phyloP scores from a whole-genome alignment of 2,329 filamentous ascomycete genomes.

The Sporothrix dimorphospora region DNA sequence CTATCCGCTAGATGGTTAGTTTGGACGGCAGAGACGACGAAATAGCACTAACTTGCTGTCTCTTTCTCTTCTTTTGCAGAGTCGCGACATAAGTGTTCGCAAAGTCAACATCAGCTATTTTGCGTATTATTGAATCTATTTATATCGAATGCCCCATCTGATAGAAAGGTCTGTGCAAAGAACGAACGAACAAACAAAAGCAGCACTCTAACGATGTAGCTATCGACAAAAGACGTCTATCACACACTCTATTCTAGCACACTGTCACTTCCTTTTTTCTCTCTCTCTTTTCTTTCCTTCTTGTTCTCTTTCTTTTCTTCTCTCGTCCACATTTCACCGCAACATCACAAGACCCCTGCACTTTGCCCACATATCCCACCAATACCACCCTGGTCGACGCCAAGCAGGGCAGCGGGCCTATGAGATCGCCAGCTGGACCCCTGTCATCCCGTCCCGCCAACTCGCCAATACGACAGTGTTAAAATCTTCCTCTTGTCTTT shows the following conservation, averaged over 20 bases:
- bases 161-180: neutral
- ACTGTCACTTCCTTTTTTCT: neutral
- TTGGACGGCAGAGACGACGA: neutral
- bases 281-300: neutral
- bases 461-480: conserved; percentile 7
- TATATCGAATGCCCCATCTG: neutral
- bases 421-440: conserved; percentile 1
- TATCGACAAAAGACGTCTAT: too few species aligned
- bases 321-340: neutral
- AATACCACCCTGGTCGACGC: neutral
- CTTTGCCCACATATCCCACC: neutral
- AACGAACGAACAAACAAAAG: neutral
- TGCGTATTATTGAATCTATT: neutral
- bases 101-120: too few species aligned
- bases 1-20: neutral
- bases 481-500: neutral
- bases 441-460: conserved; percentile 1
- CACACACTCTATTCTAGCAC: neutral
- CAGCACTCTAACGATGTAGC: too few species aligned
- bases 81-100: too few species aligned
- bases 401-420: conserved; percentile 1
- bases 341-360: neutral
- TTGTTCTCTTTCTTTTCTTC: neutral
- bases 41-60: too few species aligned
- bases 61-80: too few species aligned